These are phyloP conservation scores for Fusarium sp. DNA, from an alignment of 2,329 filamentous ascomycete species.

Conservation along the genomic window DNA sequence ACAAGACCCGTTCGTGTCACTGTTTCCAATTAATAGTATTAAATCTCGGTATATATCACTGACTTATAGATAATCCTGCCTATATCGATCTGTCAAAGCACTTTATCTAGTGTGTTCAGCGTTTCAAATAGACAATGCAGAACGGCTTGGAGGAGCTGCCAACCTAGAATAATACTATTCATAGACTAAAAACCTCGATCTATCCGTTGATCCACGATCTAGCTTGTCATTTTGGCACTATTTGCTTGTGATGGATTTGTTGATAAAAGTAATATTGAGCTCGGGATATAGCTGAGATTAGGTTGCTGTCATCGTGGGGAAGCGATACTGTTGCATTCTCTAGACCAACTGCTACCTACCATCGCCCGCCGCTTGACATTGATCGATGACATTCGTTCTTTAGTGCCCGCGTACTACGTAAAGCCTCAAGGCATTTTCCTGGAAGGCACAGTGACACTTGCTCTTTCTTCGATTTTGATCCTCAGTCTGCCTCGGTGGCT, in stretches of 20 bases:
- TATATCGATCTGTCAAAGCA: constrained; percentile 10
- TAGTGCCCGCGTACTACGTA: background rate
- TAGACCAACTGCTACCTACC: constrained; percentile 11
- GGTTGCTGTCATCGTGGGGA: constrained; percentile 30
- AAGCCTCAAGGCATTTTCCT: background rate
- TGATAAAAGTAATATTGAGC: constrained; percentile 10
- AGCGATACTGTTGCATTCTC: constrained; percentile 23
- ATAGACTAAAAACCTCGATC: constrained; percentile 2
- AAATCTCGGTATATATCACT: background rate
- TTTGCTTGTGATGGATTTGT: background rate
- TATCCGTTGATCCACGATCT: constrained; percentile 3
- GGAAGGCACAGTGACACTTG: background rate
- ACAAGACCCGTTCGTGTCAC: background rate
- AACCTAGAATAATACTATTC: background rate
- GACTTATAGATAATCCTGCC: background rate
- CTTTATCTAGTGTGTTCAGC: background rate
- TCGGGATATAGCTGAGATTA: constrained; percentile 18
- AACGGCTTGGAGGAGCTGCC: background rate
- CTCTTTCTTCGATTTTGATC: background rate
- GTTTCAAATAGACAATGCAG: constrained; percentile 13
- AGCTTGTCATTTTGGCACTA: background rate
- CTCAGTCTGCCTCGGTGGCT: background rate
- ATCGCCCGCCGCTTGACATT: background rate
- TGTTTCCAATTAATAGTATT: background rate
- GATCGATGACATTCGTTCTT: background rate